Conservation (phyloP, 495 filamentous ascomycete species). For the Chlorociboria aeruginascens region DNA sequence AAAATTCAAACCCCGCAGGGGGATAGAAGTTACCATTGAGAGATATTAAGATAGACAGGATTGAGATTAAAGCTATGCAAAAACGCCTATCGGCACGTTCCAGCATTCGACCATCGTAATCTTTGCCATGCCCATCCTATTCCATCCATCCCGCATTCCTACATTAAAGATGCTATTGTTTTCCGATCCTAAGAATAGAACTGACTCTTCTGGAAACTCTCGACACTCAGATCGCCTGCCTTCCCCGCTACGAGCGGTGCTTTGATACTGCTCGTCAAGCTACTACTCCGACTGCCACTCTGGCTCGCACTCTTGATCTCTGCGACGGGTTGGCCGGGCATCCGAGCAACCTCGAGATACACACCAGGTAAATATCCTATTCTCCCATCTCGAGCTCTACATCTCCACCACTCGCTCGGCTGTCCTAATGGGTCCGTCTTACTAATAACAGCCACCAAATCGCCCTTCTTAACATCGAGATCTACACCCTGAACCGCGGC, state of each 20-base stretch:
- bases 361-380: conserved; percentile 84
- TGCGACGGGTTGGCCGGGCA: conserved; percentile 24
- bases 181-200: conserved; percentile 50
- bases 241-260: conserved; percentile 49
- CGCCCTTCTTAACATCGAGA: conserved; percentile 85
- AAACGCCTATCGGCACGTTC: no score
- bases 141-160: no score
- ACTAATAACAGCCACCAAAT: conserved; percentile 86
- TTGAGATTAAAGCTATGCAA: no score
- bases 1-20: no score
- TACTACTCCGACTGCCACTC: conserved; percentile 31
- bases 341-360: conserved; percentile 75
- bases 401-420: conserved; percentile 93
- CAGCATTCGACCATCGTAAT: no score
- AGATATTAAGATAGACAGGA: no score
- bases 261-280: conserved; percentile 23
- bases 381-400: conserved; percentile 78
- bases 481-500: conserved; percentile 62
- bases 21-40: no score
- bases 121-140: no score
- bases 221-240: conserved; percentile 55
- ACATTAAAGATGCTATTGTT: no score
- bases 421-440: conserved; percentile 90
- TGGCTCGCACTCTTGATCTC: conserved; percentile 41
- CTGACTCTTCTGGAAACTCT: conserved; percentile 84